These are phyloP conservation scores for Pichia sp. DNA, from an alignment of 1,139 yeast species.

Conservation along the genomic window DNA sequence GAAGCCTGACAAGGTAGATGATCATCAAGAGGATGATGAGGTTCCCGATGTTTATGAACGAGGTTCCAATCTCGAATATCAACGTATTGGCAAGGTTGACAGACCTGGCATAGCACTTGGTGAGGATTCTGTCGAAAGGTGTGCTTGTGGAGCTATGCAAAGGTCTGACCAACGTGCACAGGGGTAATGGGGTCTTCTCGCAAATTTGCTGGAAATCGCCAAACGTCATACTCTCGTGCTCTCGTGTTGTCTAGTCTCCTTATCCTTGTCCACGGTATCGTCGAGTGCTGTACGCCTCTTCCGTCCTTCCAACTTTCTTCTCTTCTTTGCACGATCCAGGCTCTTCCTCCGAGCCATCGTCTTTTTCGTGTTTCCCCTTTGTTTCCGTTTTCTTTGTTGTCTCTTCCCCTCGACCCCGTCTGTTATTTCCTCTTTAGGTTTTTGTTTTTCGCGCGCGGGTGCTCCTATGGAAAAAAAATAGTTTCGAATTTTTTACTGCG, in stretches of 20 bases:
- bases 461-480: no score
- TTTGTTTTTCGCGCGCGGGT: not conserved
- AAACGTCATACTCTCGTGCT: slow-evolving; percentile 40
- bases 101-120: slow-evolving; percentile 79
- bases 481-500: no score
- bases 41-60: slow-evolving; percentile 77
- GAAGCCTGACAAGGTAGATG: slow-evolving; percentile 71
- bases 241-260: not conserved
- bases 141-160: slow-evolving; percentile 14
- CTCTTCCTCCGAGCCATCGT: not conserved
- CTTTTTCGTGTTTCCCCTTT: not conserved
- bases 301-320: not conserved
- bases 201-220: slow-evolving; percentile 73
- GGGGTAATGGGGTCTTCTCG: slow-evolving; percentile 64
- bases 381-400: not conserved
- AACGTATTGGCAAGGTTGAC: slow-evolving; percentile 86
- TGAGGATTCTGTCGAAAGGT: slow-evolving; percentile 52
- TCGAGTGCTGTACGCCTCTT: not conserved
- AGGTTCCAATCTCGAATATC: slow-evolving; percentile 87
- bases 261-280: no score
- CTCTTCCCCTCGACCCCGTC: not conserved
- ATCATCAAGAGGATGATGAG: slow-evolving; percentile 62
- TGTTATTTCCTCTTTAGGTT: not conserved
- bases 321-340: not conserved
- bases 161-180: slow-evolving; percentile 63